Conservation (phyloP, 257 asterid species). For the Primulina huaijiensis region DNA sequence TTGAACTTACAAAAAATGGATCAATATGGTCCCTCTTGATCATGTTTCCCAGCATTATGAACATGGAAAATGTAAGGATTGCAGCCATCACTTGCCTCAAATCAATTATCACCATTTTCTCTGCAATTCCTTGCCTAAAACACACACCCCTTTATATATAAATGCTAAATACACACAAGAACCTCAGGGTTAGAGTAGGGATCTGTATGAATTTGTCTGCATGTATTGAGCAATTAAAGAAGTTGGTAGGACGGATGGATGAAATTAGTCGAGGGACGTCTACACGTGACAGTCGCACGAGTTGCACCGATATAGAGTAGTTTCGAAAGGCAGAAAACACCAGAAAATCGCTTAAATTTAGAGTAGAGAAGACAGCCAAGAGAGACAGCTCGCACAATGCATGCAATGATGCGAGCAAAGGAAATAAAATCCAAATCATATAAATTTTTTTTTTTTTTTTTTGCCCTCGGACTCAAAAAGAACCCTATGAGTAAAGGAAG, state of each 20-base stretch:
- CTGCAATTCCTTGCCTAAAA: neutral
- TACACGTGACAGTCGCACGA: neutral
- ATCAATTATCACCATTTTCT: conserved; percentile 34
- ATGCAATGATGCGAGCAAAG: neutral
- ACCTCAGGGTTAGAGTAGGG: neutral
- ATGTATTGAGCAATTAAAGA: neutral
- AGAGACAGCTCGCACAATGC: neutral
- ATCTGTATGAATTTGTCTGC: neutral
- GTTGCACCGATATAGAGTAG: neutral
- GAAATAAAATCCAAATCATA: neutral
- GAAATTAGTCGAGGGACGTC: neutral
- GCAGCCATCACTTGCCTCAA: conserved; percentile 56
- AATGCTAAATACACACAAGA: neutral
- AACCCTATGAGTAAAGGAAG: neutral
- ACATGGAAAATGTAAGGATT: conserved; percentile 61
- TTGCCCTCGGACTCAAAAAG: neutral
- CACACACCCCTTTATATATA: neutral
- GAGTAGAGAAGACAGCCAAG: neutral
- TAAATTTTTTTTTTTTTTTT: no score
- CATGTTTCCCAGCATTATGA: conserved; percentile 49
- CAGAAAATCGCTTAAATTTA: neutral
- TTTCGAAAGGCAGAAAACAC: neutral
- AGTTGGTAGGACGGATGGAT: neutral
- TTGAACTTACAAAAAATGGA: conserved; percentile 40
- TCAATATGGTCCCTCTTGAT: conserved; percentile 55